Evolutionary conservation across 768 basidiomycete genomes (phyloP), one percentile per base, ranked within the genome.

Genomic region (Russula foetens): DNA sequence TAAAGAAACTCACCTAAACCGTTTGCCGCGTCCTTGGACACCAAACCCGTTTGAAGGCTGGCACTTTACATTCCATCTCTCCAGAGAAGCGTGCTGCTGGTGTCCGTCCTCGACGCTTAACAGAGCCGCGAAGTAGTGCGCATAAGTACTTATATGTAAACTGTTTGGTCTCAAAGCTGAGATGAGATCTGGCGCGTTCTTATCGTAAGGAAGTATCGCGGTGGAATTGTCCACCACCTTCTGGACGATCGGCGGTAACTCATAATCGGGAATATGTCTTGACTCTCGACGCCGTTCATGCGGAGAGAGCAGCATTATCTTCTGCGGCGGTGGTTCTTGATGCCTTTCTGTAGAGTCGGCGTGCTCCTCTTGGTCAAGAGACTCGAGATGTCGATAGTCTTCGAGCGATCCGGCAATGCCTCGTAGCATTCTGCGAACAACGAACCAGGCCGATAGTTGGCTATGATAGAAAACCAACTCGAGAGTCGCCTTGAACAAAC

Each of bases 21-120:
- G 17, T 7, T 5, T 6, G 11, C 9, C 23, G 35, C 11, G n/a
- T 12, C 23, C 7, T 12, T 58, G 50, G 19, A 58, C 39, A 2
- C 47, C 24, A 21, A 58, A 45, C 12, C 47, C 51, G 15, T 47
- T 33, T 5, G 23, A n/a, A 33, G 19, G 38, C 28, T 33, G 56
- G 29, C 41, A 45, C 12, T 26, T 7, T 33, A 53, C 15, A 23
- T 62, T 51, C 39, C 50, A 51, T 51, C 56, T 62, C 3, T 6
- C 6, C 7, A 4, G 23, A 85, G 9, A 69, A 7, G 83, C 78
- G 33, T 72, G 65, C 68, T 84, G 82, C 9, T 84, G 84, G n/a
- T 77, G 75, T 14, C 77, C 75, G 41, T 73, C 71, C 45, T 63
- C 53, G 7, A 65, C 28, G 21, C 35, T 55, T 2, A 66, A 19